Evolutionary conservation across 2,329 filamentous ascomycete species (phyloP).

Genomic region (Paracoccidioides lutzii): DNA sequence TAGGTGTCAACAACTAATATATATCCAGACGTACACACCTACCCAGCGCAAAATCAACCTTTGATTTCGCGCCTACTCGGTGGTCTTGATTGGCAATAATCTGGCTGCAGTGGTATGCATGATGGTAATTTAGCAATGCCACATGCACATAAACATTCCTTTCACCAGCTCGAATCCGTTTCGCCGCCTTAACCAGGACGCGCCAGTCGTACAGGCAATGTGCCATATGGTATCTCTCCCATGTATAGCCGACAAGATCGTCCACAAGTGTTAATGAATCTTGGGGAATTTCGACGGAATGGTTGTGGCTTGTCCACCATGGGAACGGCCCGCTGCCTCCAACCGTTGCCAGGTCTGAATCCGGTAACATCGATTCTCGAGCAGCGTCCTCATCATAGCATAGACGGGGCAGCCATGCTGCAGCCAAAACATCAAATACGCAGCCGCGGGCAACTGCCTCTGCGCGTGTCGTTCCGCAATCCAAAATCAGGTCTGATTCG

Average conservation of each 20-base stretch:
- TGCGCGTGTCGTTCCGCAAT: constrained; percentile 5
- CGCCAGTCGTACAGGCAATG: constrained; percentile 10
- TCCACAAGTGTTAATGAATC: constrained; percentile 2
- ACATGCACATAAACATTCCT: constrained; percentile 7
- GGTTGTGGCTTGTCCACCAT: constrained; percentile 6
- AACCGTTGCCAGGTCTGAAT: constrained; percentile 1
- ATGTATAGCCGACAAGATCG: constrained; percentile 7
- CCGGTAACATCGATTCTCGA: not conserved
- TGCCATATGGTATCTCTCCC: constrained; percentile 8
- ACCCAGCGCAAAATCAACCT: constrained; percentile 8
- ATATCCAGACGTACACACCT: constrained; percentile 3
- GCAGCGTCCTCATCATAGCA: constrained; percentile 6
- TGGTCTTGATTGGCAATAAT: constrained; percentile 3
- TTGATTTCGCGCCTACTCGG: constrained; percentile 2
- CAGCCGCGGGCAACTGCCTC: constrained; percentile 5
- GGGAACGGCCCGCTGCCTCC: constrained; percentile 3
- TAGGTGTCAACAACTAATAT: not conserved
- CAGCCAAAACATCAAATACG: constrained; percentile 7
- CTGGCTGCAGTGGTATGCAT: constrained; percentile 6
- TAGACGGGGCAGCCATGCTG: constrained; percentile 6
- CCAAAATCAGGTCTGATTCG: not conserved
- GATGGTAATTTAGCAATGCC: constrained; percentile 2
- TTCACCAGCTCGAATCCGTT: constrained; percentile 6
- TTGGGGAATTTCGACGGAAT: constrained; percentile 2
- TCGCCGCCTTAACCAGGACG: constrained; percentile 5